phyloP scores from a whole-genome alignment of 2,329 filamentous ascomycete genomes.

The Talaromyces pinophilus region DNA sequence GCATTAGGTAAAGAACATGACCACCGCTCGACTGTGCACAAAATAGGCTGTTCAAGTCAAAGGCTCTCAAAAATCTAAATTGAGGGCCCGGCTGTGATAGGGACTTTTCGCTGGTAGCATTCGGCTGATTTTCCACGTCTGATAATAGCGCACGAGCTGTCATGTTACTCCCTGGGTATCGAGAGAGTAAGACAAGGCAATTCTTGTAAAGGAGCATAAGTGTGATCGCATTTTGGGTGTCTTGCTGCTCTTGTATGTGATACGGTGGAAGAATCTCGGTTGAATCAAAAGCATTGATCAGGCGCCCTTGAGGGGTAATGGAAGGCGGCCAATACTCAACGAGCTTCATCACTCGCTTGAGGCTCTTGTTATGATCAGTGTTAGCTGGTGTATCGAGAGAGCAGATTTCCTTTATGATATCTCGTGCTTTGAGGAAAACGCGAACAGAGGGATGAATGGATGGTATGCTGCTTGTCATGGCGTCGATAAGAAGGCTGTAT shows the following conservation, averaged over 20 bases:
- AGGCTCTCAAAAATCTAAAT: constrained; percentile 72
- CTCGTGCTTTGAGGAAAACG: constrained; percentile 80
- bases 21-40: constrained; percentile 57
- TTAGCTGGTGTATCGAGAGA: constrained; percentile 75
- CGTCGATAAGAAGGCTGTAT: constrained; percentile 95
- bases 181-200: constrained; percentile 74
- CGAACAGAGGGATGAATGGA: constrained; percentile 82
- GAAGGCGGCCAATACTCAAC: constrained; percentile 74
- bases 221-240: constrained; percentile 55
- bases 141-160: constrained; percentile 77
- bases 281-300: constrained; percentile 80
- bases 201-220: constrained; percentile 86
- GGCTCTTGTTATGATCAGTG: constrained; percentile 69
- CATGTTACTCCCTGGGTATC: constrained; percentile 61
- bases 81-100: constrained; percentile 50
- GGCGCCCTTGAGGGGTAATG: constrained; percentile 71
- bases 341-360: constrained; percentile 72
- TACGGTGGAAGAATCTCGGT: constrained; percentile 76
- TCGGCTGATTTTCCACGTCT: constrained; percentile 79
- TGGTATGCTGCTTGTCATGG: constrained; percentile 83
- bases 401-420: constrained; percentile 95
- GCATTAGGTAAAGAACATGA: constrained; percentile 40
- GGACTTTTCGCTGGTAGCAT: constrained; percentile 45
- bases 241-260: constrained; percentile 45
- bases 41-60: constrained; percentile 67